Conservation (phyloP, 2,329 filamentous ascomycete genomes). For the Paracoccidioides brasiliensis region DNA sequence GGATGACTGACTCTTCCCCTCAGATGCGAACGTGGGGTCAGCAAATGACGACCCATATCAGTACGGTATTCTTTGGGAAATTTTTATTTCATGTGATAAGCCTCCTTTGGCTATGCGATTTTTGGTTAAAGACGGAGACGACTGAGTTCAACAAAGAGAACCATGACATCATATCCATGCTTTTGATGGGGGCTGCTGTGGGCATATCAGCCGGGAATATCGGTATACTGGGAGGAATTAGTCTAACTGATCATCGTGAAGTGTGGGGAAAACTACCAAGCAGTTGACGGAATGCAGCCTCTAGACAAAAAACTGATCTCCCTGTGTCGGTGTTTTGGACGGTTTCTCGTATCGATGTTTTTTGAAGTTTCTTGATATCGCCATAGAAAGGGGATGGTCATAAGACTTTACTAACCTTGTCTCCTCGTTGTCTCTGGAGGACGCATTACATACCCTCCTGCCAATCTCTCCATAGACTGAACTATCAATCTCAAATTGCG, state of each 20-base stretch:
- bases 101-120: too few relatives aligned
- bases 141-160: slow-evolving; percentile 10
- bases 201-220: slow-evolving; percentile 8
- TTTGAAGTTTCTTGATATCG: slow-evolving; percentile 8
- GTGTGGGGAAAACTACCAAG: slow-evolving; percentile 8
- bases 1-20: not conserved
- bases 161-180: not conserved
- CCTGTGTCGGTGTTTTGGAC: slow-evolving; percentile 5
- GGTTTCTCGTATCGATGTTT: slow-evolving; percentile 4
- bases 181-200: slow-evolving; percentile 9
- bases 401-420: not conserved
- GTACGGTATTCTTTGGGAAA: slow-evolving; percentile 10
- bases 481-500: slow-evolving; percentile 3
- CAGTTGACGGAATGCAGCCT: slow-evolving; percentile 15
- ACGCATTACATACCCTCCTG: slow-evolving; percentile 7
- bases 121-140: not conserved
- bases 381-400: slow-evolving; percentile 7
- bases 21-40: slow-evolving; percentile 10
- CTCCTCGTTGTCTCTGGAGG: not conserved
- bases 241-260: not conserved
- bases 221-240: slow-evolving; percentile 1
- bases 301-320: slow-evolving; percentile 8
- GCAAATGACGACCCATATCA: slow-evolving; percentile 11
- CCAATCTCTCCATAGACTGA: slow-evolving; percentile 6
- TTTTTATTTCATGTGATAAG: not conserved